A percentile compares a stretch with the other conserved stretches of the same genome.
Evolutionary conservation across 106 monocot species (phyloP).

Genomic region (Platanthera guangdongensis): DNA sequence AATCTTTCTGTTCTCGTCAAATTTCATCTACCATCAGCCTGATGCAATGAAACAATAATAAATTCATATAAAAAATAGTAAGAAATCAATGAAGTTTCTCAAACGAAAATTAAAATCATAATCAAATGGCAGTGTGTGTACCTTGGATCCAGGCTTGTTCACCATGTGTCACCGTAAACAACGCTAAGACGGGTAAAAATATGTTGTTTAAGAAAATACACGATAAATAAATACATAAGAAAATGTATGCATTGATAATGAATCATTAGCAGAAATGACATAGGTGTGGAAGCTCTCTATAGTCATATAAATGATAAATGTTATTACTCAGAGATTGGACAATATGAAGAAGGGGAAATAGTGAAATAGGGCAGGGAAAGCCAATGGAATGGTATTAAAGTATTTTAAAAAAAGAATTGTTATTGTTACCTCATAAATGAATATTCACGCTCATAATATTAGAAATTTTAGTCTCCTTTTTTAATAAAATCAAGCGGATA

Average conservation of each 20-base stretch:
- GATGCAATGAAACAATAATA: background rate
- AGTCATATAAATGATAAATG: constrained; percentile 77
- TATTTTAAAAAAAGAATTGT: no score
- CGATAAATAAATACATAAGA: background rate
- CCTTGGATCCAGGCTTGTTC: constrained; percentile 82
- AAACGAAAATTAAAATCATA: background rate
- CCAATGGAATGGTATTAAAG: background rate
- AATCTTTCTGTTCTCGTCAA: background rate
- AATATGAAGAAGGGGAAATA: background rate
- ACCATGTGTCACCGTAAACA: constrained; percentile 85
- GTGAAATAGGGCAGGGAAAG: background rate
- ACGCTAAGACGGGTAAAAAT: constrained; percentile 86
- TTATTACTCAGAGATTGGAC: background rate
- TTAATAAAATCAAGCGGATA: no score
- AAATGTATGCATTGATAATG: background rate
- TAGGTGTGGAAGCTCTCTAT: constrained; percentile 69
- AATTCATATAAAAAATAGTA: background rate
- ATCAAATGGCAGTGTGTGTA: constrained; percentile 6
- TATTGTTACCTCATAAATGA: no score
- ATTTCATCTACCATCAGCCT: constrained; percentile 46
- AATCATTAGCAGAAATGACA: constrained; percentile 2
- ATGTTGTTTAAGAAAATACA: constrained; percentile 20
- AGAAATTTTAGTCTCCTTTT: no score
- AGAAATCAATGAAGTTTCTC: background rate
- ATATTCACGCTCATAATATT: no score